A percentile compares a stretch with the other conserved stretches of the same genome.
Evolutionary conservation across 768 basidiomycete genomes (phyloP).

Genomic region (Cystofilobasidium macerans): DNA sequence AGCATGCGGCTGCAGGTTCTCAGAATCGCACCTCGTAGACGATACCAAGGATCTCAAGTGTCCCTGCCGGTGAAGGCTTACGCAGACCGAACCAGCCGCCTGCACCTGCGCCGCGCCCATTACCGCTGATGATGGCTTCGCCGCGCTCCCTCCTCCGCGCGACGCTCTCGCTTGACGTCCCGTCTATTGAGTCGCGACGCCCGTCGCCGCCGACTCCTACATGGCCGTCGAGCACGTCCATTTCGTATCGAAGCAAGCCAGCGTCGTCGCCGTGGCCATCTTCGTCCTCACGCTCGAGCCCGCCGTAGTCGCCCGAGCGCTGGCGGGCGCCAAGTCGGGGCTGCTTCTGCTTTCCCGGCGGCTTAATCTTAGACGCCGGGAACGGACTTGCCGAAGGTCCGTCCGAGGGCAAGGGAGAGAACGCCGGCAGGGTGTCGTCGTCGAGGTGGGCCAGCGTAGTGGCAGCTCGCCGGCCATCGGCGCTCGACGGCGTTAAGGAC

Average conservation of each 20-base stretch:
- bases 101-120: neutral
- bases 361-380: neutral
- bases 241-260: slow-evolving; percentile 16
- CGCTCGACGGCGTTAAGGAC: neutral
- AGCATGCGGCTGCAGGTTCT: slow-evolving; percentile 29
- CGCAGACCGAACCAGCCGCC: slow-evolving; percentile 11
- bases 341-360: neutral
- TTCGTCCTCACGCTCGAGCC: neutral
- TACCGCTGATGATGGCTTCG: slow-evolving; percentile 13
- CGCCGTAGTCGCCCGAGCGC: neutral
- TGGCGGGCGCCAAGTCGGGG: too few species aligned
- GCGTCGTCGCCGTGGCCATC: slow-evolving; percentile 8
- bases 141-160: slow-evolving; percentile 1
- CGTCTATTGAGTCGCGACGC: neutral
- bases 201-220: neutral
- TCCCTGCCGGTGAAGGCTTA: slow-evolving; percentile 6
- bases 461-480: too few species aligned
- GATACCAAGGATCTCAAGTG: slow-evolving; percentile 31
- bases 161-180: neutral
- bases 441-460: too few species aligned
- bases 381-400: neutral
- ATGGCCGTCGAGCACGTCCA: slow-evolving; percentile 17
- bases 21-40: slow-evolving; percentile 33
- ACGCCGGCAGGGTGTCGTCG: neutral
- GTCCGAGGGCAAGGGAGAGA: neutral